Conservation (phyloP, 176 grass and related monocot genomes). For the Chloris gayana region DNA sequence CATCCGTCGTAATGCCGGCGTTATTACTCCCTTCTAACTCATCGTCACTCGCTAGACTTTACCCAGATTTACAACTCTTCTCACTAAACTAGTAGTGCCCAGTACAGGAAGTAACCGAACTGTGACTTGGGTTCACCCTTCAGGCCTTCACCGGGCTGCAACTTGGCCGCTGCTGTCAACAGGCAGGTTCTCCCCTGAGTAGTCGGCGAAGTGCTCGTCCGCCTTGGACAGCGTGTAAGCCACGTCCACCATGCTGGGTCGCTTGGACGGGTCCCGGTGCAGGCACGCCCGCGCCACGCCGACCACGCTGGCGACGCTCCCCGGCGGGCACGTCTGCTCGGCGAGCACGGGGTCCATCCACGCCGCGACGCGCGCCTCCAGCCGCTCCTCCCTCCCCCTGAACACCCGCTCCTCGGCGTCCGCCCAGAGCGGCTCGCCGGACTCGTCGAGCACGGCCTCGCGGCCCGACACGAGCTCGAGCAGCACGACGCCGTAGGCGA, state of each 20-base stretch:
- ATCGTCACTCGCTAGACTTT: not conserved
- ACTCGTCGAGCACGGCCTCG: conserved; percentile 51
- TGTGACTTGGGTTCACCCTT: no score
- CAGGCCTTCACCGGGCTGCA: conserved; percentile 66
- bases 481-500: conserved; percentile 88
- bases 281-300: conserved; percentile 76
- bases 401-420: conserved; percentile 73
- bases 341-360: conserved; percentile 81
- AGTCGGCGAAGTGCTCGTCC: conserved; percentile 76
- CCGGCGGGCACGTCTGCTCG: conserved; percentile 70
- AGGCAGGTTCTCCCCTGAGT: conserved; percentile 67
- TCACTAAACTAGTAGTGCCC: not conserved
- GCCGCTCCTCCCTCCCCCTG: conserved; percentile 23
- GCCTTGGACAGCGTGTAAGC: conserved; percentile 88
- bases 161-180: conserved; percentile 44
- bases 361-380: conserved; percentile 51
- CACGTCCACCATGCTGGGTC: conserved; percentile 93
- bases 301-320: conserved; percentile 65
- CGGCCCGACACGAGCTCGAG: conserved; percentile 82
- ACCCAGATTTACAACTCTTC: conserved; percentile 3
- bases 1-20: not conserved
- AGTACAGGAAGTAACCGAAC: not conserved
- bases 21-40: conserved; percentile 11
- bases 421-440: conserved; percentile 69
- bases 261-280: conserved; percentile 74